A percentile compares a stretch with the other conserved stretches of the same genome.
Conservation (phyloP, 495 filamentous ascomycete genomes). For the Penicillium angulare region DNA sequence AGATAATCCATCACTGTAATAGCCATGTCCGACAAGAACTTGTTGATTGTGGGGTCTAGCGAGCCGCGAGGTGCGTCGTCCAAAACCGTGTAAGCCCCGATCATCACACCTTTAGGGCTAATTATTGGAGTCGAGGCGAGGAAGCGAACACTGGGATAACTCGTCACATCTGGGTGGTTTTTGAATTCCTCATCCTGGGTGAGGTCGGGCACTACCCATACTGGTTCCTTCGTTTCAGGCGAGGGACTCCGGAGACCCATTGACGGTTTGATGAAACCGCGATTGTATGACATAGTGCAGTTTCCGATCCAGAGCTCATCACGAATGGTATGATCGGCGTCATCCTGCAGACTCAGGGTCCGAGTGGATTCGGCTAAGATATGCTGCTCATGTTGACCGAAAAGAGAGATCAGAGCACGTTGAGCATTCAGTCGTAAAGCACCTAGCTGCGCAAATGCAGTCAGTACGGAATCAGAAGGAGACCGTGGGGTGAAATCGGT, state of each 20-base stretch:
- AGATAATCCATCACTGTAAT: constrained; percentile 17
- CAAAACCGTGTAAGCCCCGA: constrained; percentile 16
- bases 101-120: constrained; percentile 12
- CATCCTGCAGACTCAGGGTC: constrained; percentile 43
- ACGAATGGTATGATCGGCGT: constrained; percentile 25
- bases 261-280: constrained; percentile 44
- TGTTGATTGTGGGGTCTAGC: not conserved
- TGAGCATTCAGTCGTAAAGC: constrained; percentile 49
- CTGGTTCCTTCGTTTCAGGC: constrained; percentile 12
- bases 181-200: constrained; percentile 26
- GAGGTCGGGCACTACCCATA: constrained; percentile 21
- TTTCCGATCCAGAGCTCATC: constrained; percentile 42
- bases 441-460: constrained; percentile 61
- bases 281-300: constrained; percentile 32
- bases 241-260: constrained; percentile 6
- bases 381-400: constrained; percentile 52
- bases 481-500: constrained; percentile 9
- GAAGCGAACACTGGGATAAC: constrained; percentile 48
- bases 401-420: constrained; percentile 55
- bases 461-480: constrained; percentile 54
- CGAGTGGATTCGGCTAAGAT: constrained; percentile 61
- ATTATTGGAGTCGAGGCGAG: constrained; percentile 36
- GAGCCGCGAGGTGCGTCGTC: constrained; percentile 12
- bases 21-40: constrained; percentile 9
- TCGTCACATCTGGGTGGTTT: constrained; percentile 24